Percentiles rank a stretch among this genome's conserved stretches.
These are phyloP conservation scores for Hibiscus syriacus DNA, from an alignment of 345 rosid genomes.

Conservation along the genomic window DNA sequence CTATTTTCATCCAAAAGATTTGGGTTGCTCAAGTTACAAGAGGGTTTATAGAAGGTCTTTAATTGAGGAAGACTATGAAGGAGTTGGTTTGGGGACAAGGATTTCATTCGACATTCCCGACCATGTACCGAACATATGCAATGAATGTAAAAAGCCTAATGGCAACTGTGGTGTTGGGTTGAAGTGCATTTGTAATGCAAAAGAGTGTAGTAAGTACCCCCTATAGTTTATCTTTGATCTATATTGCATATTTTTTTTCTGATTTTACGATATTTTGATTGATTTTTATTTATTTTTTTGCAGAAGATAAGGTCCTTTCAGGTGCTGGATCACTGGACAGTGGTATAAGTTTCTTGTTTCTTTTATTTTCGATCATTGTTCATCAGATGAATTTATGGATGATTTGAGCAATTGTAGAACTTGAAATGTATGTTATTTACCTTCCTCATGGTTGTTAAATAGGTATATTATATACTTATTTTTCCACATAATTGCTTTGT, in stretches of 20 bases:
- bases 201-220: constrained; percentile 50
- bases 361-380: constrained; percentile 7
- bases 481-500: background rate
- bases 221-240: background rate
- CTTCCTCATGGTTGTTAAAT: background rate
- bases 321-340: constrained; percentile 15
- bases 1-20: constrained; percentile 30
- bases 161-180: constrained; percentile 64
- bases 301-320: constrained; percentile 39
- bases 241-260: background rate
- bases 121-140: constrained; percentile 52
- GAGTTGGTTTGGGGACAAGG: constrained; percentile 32
- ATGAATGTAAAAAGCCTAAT: constrained; percentile 43
- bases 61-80: constrained; percentile 6
- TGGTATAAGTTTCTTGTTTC: constrained; percentile 10
- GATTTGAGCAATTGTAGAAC: background rate
- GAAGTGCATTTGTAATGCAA: constrained; percentile 59
- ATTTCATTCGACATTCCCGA: constrained; percentile 51
- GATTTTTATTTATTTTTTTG: constrained; percentile 17
- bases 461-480: no score
- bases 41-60: constrained; percentile 20
- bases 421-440: background rate
- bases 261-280: background rate
- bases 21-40: constrained; percentile 31
- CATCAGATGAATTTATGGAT: constrained; percentile 5